phyloP scores from a whole-genome alignment of 2,329 filamentous ascomycete genomes.

The Ophiostoma australiae region DNA sequence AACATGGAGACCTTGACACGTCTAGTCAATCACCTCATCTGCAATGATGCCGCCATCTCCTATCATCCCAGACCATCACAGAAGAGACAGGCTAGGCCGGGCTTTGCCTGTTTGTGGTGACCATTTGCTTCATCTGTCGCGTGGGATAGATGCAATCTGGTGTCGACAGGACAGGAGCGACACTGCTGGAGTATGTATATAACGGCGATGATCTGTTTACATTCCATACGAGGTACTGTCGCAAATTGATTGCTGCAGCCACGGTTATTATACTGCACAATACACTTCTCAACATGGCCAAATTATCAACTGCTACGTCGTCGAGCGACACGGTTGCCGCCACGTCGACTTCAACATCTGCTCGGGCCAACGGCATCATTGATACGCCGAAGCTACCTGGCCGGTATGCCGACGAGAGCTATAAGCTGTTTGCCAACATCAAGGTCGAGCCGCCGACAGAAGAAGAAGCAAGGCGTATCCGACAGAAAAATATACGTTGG shows the following conservation, averaged over 20 bases:
- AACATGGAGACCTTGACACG: slow-evolving; percentile 2
- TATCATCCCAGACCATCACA: background rate
- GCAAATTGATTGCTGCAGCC: background rate
- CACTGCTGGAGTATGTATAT: slow-evolving; percentile 2
- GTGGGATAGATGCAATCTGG: slow-evolving; percentile 5
- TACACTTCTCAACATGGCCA: background rate
- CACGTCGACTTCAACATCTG: background rate
- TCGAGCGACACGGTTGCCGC: background rate
- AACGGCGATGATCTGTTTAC: background rate
- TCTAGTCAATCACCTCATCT: slow-evolving; percentile 12
- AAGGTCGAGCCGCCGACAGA: slow-evolving; percentile 19
- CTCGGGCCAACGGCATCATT: background rate
- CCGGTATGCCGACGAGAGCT: slow-evolving; percentile 23
- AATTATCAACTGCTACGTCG: background rate
- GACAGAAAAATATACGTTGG: slow-evolving; percentile 16
- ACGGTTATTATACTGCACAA: background rate
- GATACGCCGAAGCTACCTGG: slow-evolving; percentile 15
- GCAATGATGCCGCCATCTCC: background rate
- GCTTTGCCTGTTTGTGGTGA: background rate
- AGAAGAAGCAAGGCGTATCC: slow-evolving; percentile 17
- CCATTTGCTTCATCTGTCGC: background rate
- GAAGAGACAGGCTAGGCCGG: background rate
- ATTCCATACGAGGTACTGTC: background rate
- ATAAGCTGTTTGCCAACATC: slow-evolving; percentile 20
- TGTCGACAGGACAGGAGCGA: background rate